A percentile compares a stretch with the other conserved stretches of the same genome.
Evolutionary conservation across 1,284 basidiomycete species (phyloP).

Genomic region (Ustilago cynodontis): DNA sequence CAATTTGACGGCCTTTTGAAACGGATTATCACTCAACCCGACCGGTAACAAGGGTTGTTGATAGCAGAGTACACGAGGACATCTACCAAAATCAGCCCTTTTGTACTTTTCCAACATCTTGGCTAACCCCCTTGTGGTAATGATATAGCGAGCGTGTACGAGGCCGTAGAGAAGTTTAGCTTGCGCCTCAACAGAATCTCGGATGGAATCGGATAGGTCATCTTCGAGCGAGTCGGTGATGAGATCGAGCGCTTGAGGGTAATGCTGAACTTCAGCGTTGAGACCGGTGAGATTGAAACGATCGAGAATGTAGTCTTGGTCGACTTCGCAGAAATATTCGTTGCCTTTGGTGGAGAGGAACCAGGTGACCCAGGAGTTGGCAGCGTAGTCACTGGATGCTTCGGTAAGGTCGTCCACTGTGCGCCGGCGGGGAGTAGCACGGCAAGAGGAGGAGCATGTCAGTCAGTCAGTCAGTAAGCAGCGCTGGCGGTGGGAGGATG

Average conservation of each 20-base stretch:
- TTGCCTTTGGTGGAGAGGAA: slow-evolving; percentile 87
- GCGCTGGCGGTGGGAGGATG: background rate
- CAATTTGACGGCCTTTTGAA: slow-evolving; percentile 68
- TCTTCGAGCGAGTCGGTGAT: slow-evolving; percentile 77
- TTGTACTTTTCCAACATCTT: slow-evolving; percentile 71
- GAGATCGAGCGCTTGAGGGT: slow-evolving; percentile 90
- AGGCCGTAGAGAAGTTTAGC: slow-evolving; percentile 68
- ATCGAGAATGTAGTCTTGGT: slow-evolving; percentile 98
- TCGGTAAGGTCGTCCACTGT: slow-evolving; percentile 85
- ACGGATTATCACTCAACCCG: slow-evolving; percentile 66
- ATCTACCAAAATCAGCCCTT: slow-evolving; percentile 67
- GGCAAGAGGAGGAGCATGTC: background rate
- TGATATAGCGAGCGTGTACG: slow-evolving; percentile 67
- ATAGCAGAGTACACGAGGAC: slow-evolving; percentile 68
- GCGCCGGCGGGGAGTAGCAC: too few relatives aligned
- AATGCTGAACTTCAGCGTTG: slow-evolving; percentile 95
- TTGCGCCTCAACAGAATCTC: slow-evolving; percentile 67
- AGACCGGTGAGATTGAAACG: slow-evolving; percentile 97
- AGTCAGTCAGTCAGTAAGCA: too few relatives aligned
- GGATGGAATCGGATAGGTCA: slow-evolving; percentile 60
- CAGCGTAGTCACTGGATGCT: slow-evolving; percentile 88
- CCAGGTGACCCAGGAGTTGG: slow-evolving; percentile 90
- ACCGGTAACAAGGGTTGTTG: slow-evolving; percentile 66
- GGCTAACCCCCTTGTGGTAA: slow-evolving; percentile 66
- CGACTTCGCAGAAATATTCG: slow-evolving; percentile 99